These are phyloP conservation scores for Fusarium transvaalense DNA, from an alignment of 2,329 filamentous ascomycete genomes.

Conservation along the genomic window DNA sequence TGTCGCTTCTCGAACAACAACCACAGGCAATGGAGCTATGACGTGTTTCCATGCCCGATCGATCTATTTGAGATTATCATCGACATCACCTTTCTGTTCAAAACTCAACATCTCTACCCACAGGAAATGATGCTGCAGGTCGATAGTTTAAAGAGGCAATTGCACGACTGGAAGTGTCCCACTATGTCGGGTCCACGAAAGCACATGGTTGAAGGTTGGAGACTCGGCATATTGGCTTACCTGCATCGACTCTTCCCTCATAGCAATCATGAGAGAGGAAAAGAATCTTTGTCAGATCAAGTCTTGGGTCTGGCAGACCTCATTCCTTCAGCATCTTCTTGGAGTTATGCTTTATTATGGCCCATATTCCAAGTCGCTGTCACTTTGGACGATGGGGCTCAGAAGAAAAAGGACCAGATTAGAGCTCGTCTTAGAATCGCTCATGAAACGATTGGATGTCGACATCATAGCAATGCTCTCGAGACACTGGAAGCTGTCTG, in stretches of 20 bases:
- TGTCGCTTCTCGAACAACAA: not conserved
- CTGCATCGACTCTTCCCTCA: not conserved
- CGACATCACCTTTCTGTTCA: slow-evolving; percentile 5
- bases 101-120: not conserved
- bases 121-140: not conserved
- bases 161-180: slow-evolving; percentile 1
- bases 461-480: slow-evolving; percentile 28
- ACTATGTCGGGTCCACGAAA: not conserved
- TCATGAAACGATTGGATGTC: slow-evolving; percentile 13
- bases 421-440: not conserved
- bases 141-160: not conserved
- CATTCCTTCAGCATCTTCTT: not conserved
- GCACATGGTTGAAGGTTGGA: slow-evolving; percentile 19
- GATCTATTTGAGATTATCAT: slow-evolving; percentile 23
- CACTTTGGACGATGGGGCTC: not conserved
- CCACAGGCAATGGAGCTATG: slow-evolving; percentile 13
- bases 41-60: slow-evolving; percentile 22
- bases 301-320: not conserved
- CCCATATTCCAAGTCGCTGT: slow-evolving; percentile 16
- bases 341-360: slow-evolving; percentile 20
- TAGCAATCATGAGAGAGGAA: not conserved
- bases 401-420: not conserved
- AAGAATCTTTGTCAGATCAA: not conserved
- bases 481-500: slow-evolving; percentile 1
- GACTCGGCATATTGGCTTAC: slow-evolving; percentile 8